Evolutionary conservation across 257 asterid species (phyloP), one percentile per base, ranked within the genome.

Genomic region (Dorcoceras hygrometricum): DNA sequence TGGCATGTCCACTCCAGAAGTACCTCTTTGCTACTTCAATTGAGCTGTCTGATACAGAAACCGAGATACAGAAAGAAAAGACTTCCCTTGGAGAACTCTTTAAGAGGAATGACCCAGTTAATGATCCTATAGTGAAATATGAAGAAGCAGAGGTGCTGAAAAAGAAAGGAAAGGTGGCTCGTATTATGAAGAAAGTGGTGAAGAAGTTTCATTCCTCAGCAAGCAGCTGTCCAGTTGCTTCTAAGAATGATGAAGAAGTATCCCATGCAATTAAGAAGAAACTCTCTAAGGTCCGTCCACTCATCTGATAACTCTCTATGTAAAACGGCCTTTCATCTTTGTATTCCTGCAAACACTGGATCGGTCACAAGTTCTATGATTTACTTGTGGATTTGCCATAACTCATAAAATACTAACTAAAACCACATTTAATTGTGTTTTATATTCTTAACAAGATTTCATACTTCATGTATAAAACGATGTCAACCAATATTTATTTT

Each of bases 111-210:
- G 73, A 59, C 72, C 63, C 56, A 27, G 50, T 34, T 55, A 39
- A 72, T 34, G 69, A 79, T 67, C 63, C 63, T 51, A 50, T 19
- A 59, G 74, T 65, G 63, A 77, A 76, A 72, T 16, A 65, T 28
- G 80, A 75, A 62, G 76, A 39, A 69, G 75, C 31, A 43, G 77
- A 82, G 75, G 75, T 75, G 66, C 79, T 53, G 66, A 65, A 39
- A 6, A 79, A 73, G 69, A 76, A 58, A 77, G 69, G 66, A 34
- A 65, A 69, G 43, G 71, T 68, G 14, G 59, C 71, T 20, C 76
- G 65, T 64, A 83, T 89, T 78, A 73, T 91, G 81, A 87, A 89
- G 80, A 88, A 79, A 71, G 66, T 82, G 80, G 76, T 82, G 81
- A 87, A 79, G 78, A 91, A 78, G 68, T 73, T 84, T 63, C 73